Conservation (phyloP, 257 asterid species). For the Craterostigma plantagineum region DNA sequence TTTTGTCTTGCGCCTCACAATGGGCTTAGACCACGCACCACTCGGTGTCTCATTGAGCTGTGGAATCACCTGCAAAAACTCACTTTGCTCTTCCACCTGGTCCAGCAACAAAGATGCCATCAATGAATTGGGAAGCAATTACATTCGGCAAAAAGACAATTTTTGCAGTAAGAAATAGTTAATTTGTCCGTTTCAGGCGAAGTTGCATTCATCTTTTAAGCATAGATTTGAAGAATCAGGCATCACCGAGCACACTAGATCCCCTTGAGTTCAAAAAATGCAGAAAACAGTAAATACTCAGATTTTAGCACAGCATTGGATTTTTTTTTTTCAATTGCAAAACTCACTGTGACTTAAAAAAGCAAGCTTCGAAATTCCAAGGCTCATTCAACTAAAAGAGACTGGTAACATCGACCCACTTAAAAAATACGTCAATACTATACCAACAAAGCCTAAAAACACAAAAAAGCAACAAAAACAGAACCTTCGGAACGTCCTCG, state of each 20-base stretch:
- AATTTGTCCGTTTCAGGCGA: too few species aligned
- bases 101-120: slow-evolving; percentile 5
- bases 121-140: not conserved
- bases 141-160: not conserved
- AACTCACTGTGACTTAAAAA: too few species aligned
- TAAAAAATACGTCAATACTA: not conserved
- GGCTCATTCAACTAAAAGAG: too few species aligned
- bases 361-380: too few species aligned
- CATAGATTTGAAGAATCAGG: too few species aligned
- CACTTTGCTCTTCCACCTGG: slow-evolving; percentile 43
- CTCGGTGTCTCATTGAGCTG: slow-evolving; percentile 38
- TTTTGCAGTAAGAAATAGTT: not conserved
- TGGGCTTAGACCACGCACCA: slow-evolving; percentile 62
- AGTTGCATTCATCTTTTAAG: not conserved
- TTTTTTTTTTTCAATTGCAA: too few species aligned
- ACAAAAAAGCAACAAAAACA: not conserved
- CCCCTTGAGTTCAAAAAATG: too few species aligned
- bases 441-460: not conserved
- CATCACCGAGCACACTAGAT: too few species aligned
- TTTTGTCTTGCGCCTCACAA: slow-evolving; percentile 85
- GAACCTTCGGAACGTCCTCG: slow-evolving; percentile 53
- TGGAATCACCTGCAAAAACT: slow-evolving; percentile 35
- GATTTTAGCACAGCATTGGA: too few species aligned
- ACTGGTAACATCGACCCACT: too few species aligned
- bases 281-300: too few species aligned